Evolutionary conservation across 1,139 yeast species (phyloP).

Genomic region (Kluyveromyces sp.): DNA sequence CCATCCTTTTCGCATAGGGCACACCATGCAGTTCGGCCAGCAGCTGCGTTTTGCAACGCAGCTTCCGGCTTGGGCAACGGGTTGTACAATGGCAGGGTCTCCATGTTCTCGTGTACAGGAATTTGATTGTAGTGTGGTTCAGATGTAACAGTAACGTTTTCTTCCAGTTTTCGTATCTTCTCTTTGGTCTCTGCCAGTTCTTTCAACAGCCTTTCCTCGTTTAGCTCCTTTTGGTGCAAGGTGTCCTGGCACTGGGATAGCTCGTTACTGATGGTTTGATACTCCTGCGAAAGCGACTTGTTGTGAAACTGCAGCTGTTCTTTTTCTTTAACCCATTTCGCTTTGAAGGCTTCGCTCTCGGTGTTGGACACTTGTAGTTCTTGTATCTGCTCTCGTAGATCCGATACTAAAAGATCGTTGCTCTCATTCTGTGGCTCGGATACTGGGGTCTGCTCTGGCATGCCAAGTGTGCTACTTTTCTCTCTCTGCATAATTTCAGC

Average conservation of each 20-base stretch:
- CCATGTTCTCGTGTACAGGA: slow-evolving; percentile 23
- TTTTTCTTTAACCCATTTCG: slow-evolving; percentile 26
- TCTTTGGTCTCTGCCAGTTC: slow-evolving; percentile 18
- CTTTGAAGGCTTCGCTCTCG: slow-evolving; percentile 14
- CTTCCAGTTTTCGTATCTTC: slow-evolving; percentile 13
- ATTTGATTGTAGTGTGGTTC: slow-evolving; percentile 9
- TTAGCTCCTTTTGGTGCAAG: slow-evolving; percentile 17
- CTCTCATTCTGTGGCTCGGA: background rate
- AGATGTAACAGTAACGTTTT: slow-evolving; percentile 6
- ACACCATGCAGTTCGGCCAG: slow-evolving; percentile 79
- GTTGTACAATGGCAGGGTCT: slow-evolving; percentile 46
- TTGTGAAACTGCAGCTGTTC: slow-evolving; percentile 27
- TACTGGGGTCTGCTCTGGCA: background rate
- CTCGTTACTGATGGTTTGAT: slow-evolving; percentile 19
- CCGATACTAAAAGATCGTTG: slow-evolving; percentile 5
- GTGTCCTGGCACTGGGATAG: slow-evolving; percentile 13
- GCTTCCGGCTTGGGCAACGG: slow-evolving; percentile 37
- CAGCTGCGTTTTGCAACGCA: slow-evolving; percentile 50
- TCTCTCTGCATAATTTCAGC: slow-evolving; percentile 9
- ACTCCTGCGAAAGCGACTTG: slow-evolving; percentile 26
- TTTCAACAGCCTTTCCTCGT: slow-evolving; percentile 13
- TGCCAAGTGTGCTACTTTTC: slow-evolving; percentile 18
- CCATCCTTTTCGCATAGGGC: slow-evolving; percentile 88
- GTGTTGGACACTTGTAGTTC: slow-evolving; percentile 13
- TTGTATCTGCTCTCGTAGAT: slow-evolving; percentile 14